phyloP scores from a whole-genome alignment of 2,329 filamentous ascomycete genomes.

The Colletotrichum nymphaeae region DNA sequence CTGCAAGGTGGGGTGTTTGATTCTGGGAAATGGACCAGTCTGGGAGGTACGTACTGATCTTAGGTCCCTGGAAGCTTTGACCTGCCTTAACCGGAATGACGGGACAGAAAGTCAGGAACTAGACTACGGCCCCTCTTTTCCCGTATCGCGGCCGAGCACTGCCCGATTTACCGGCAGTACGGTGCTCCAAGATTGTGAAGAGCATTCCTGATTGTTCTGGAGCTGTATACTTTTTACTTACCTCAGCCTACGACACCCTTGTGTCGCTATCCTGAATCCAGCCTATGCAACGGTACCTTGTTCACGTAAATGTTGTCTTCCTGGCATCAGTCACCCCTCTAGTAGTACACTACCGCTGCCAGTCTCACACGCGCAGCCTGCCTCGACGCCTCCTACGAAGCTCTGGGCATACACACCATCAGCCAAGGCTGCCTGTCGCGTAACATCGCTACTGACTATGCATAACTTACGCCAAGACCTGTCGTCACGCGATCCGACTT shows the following conservation, averaged over 20 bases:
- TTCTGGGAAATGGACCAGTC: background rate
- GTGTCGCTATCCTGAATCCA: background rate
- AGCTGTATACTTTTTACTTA: background rate
- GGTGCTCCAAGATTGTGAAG: background rate
- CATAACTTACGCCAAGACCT: background rate
- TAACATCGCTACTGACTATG: background rate
- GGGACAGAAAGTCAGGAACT: conserved; percentile 14
- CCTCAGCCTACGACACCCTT: background rate
- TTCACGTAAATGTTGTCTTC: background rate
- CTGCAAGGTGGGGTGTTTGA: background rate
- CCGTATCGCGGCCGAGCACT: too few species aligned
- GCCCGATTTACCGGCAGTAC: background rate
- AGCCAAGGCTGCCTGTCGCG: conserved; percentile 25
- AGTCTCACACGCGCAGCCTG: conserved; percentile 1
- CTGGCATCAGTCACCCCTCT: background rate
- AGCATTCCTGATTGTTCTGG: background rate
- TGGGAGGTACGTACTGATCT: background rate
- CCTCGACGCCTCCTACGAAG: background rate
- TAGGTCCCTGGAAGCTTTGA: background rate
- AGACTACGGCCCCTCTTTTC: conserved; percentile 20
- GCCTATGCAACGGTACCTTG: background rate
- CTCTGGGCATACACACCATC: conserved; percentile 24
- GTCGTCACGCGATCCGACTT: conserved; percentile 1
- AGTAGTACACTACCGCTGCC: background rate
- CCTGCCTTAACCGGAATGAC: conserved; percentile 21